These are phyloP conservation scores for Grigorovia yakushimaensis DNA, from an alignment of 805 yeast genomes.

Conservation along the genomic window DNA sequence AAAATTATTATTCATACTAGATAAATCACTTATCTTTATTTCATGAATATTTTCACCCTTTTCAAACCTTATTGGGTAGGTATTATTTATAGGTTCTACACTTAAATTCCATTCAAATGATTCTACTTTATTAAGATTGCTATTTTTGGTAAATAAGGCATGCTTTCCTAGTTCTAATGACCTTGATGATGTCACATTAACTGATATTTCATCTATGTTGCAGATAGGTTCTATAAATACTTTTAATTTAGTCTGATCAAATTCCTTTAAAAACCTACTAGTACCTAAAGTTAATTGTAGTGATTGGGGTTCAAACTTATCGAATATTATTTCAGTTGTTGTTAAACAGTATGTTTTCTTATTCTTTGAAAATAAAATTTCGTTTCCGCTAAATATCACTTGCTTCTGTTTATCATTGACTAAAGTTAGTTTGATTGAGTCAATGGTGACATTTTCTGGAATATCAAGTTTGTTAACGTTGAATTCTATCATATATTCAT, in stretches of 20 bases:
- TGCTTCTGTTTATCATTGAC: constrained; percentile 11
- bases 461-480: constrained; percentile 10
- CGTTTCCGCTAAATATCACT: constrained; percentile 8
- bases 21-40: neutral
- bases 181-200: constrained; percentile 12
- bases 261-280: constrained; percentile 22
- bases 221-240: constrained; percentile 14
- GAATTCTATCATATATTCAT: constrained; percentile 15
- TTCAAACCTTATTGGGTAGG: constrained; percentile 3
- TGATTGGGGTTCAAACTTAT: constrained; percentile 14
- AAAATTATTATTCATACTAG: neutral
- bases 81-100: neutral
- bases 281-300: constrained; percentile 19
- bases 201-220: constrained; percentile 10
- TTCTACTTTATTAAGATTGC: constrained; percentile 8
- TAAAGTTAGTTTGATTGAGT: constrained; percentile 13
- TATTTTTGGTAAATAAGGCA: constrained; percentile 8
- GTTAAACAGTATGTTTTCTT: constrained; percentile 7
- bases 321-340: constrained; percentile 17
- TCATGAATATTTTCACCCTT: neutral
- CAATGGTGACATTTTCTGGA: constrained; percentile 12
- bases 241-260: constrained; percentile 2
- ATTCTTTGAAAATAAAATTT: constrained; percentile 6
- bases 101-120: neutral
- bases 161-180: constrained; percentile 14